Evolutionary conservation across 2,329 filamentous ascomycete genomes (phyloP), one percentile per base, ranked within the genome.

Genomic region (Aureobasidium zeae): DNA sequence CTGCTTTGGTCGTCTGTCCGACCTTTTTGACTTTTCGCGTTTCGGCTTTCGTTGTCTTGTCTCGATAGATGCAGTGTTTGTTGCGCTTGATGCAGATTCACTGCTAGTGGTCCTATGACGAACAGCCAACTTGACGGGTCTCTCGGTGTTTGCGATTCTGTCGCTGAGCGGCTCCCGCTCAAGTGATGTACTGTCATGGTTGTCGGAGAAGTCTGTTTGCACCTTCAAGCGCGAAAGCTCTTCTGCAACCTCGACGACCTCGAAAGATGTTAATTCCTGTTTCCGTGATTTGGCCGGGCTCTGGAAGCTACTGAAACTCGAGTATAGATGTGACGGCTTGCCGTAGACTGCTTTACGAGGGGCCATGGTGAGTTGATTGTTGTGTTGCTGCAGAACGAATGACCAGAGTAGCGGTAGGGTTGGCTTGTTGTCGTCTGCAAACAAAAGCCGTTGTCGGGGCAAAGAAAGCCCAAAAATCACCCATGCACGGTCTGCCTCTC

Each of bases 291-390:
- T 47, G n/a, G 54, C 48, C 8, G 55, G 55, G 43, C 55, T 57
- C 24, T 50, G 52, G 29, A 55, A 52, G 24, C 48, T 46, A 9
- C 46, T 50, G 24, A 51, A 45, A 20, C 53, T 42, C 32, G 53
- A 53, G 48, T 53, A 55, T 9, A 52, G 52, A 48, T 53, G 51
- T 17, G 58, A 52, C n/a, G 59, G 58, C 51, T 63, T 65, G 19
- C 63, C 63, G 46, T 66, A 66, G 4, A 62, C 59, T 44, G 60
- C 52, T 43, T 58, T 59, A 3, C 55, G 55, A 37, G 57, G 59
- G 57, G 62, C 62, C 26, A 17, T 36, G 29, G 19, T 13, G 16
- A 16, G 9, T 33, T 16, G 6, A n/a, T 36, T 30, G 19, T 26
- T 35, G 11, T 28, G n/a, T n/a, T 25, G 17, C 15, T 43, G 15